phyloP scores from a whole-genome alignment of 129 eudicot species.

The Saussurea involucrata region DNA sequence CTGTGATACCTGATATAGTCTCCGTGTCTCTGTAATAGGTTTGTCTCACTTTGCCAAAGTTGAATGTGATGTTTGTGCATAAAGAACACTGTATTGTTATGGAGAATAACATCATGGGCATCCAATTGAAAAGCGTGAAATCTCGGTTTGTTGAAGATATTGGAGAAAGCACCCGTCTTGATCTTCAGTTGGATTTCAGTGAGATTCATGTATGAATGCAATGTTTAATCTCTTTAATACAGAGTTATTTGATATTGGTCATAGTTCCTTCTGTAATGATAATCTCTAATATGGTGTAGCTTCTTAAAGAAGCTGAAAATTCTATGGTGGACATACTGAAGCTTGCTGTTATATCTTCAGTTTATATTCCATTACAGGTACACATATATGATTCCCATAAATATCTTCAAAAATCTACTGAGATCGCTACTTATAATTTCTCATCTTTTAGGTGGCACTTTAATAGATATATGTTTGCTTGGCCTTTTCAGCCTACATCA shows the following conservation, averaged over 20 bases:
- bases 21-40: constrained; percentile 43
- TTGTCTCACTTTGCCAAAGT: constrained; percentile 65
- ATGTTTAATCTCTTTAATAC: constrained; percentile 3
- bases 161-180: constrained; percentile 89
- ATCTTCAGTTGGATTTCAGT: constrained; percentile 87
- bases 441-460: constrained; percentile 30
- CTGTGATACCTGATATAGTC: neutral
- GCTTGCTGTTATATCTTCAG: constrained; percentile 75
- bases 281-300: constrained; percentile 47
- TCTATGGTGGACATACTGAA: constrained; percentile 82
- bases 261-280: constrained; percentile 15
- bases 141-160: constrained; percentile 80
- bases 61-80: constrained; percentile 77
- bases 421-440: constrained; percentile 5
- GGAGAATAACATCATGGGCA: constrained; percentile 91
- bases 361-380: constrained; percentile 92
- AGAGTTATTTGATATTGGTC: neutral
- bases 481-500: constrained; percentile 63
- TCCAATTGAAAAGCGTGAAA: constrained; percentile 72
- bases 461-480: no score
- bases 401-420: neutral
- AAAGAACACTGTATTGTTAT: constrained; percentile 52
- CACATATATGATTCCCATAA: constrained; percentile 14
- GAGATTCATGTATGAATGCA: constrained; percentile 80
- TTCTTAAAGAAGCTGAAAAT: constrained; percentile 65